These are phyloP conservation scores for Agarophyton chilense DNA, from an alignment of 23 red algal species.

Conservation along the genomic window DNA sequence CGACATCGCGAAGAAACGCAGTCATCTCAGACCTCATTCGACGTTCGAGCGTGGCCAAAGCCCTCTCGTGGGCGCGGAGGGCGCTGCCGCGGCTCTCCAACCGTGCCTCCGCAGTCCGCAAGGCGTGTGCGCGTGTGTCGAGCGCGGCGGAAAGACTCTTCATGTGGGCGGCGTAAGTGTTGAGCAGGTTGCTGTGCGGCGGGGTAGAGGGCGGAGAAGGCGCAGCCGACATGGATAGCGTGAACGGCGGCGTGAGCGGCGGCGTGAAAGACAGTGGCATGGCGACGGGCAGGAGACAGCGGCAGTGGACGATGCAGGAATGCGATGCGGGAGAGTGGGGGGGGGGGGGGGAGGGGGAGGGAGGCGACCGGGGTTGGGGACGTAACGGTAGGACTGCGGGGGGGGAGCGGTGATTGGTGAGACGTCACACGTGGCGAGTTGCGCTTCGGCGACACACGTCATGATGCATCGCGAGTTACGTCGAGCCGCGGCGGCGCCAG, in stretches of 20 bases:
- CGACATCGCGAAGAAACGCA: slow-evolving; percentile 11
- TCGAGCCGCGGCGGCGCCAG: not conserved
- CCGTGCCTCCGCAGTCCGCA: slow-evolving; percentile 11
- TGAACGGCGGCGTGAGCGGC: not conserved
- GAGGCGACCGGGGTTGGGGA: not conserved
- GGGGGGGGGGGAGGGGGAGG: not conserved
- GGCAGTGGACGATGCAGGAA: not conserved
- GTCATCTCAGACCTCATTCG: slow-evolving; percentile 26
- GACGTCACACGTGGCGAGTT: not conserved
- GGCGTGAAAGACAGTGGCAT: not conserved
- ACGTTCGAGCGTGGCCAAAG: not conserved
- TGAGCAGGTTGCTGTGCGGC: slow-evolving; percentile 24
- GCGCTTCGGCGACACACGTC: slow-evolving; percentile 7
- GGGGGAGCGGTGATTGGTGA: not conserved
- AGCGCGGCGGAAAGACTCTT: slow-evolving; percentile 36
- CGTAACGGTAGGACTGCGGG: not conserved
- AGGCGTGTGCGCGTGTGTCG: slow-evolving; percentile 21
- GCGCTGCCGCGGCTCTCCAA: slow-evolving; percentile 23
- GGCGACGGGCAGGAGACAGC: not conserved
- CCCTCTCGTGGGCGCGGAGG: not conserved
- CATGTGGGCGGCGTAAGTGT: slow-evolving; percentile 28
- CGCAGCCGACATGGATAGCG: not conserved
- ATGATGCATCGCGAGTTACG: not conserved
- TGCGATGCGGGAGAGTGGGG: not conserved
- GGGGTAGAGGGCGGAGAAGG: slow-evolving; percentile 2